A percentile compares a stretch with the other conserved stretches of the same genome.
These are phyloP conservation scores for Solanum chacoense DNA, from an alignment of 305 asterid species.

Conservation along the genomic window DNA sequence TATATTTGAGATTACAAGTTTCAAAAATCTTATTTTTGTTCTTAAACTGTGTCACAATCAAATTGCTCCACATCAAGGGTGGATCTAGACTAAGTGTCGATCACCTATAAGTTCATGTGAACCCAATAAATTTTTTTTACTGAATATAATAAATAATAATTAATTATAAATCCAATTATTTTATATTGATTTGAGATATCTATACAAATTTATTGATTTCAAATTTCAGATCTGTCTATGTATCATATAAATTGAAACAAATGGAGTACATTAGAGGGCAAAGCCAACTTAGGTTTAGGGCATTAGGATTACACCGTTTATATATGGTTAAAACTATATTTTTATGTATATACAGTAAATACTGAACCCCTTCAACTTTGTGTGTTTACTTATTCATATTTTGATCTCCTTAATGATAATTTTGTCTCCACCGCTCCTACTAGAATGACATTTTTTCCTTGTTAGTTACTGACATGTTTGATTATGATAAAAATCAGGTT, in stretches of 20 bases:
- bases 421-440: fast-evolving
- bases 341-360: no score
- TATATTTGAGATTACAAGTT: no score
- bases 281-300: not conserved
- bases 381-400: no score
- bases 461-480: not conserved
- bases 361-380: no score
- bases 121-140: fast-evolving
- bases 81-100: not conserved
- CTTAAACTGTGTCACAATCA: not conserved
- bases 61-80: not conserved
- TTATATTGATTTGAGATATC: not conserved
- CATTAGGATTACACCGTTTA: not conserved
- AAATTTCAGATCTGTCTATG: not conserved
- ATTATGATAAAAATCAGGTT: slow-evolving; percentile 13
- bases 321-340: no score
- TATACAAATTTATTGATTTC: not conserved
- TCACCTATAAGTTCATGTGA: not conserved
- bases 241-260: not conserved
- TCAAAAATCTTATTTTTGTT: not conserved
- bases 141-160: not conserved
- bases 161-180: not conserved
- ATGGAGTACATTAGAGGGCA: no score
- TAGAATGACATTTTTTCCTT: not conserved
- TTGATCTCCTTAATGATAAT: no score